These are phyloP conservation scores for Nakaseomyces bracarensis DNA, from an alignment of 1,139 yeast genomes.

Conservation along the genomic window DNA sequence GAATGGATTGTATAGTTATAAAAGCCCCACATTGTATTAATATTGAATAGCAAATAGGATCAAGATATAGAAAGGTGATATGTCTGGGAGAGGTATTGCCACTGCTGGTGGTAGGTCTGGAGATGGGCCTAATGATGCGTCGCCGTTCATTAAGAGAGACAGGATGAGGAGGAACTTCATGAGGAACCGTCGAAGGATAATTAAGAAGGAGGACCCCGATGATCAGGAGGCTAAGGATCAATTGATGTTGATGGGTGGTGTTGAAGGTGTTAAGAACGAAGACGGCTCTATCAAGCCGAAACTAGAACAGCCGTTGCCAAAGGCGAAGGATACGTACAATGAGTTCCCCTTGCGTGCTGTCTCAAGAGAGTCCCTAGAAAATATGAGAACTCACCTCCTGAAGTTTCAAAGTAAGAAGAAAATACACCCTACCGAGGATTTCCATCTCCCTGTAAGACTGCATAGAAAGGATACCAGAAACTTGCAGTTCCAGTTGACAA, in stretches of 20 bases:
- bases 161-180: slow-evolving; percentile 30
- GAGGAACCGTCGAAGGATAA: slow-evolving; percentile 21
- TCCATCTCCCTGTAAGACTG: slow-evolving; percentile 73
- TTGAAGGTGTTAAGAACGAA: slow-evolving; percentile 13
- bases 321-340: slow-evolving; percentile 26
- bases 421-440: slow-evolving; percentile 63
- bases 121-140: slow-evolving; percentile 20
- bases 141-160: slow-evolving; percentile 33
- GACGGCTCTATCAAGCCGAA: slow-evolving; percentile 16
- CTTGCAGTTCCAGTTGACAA: slow-evolving; percentile 73
- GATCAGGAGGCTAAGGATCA: slow-evolving; percentile 23
- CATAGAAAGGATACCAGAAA: slow-evolving; percentile 91
- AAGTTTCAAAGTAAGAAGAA: slow-evolving; percentile 67
- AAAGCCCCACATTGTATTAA: no score
- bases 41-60: no score
- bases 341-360: slow-evolving; percentile 55
- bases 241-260: slow-evolving; percentile 21
- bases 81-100: slow-evolving; percentile 8
- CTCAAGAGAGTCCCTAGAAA: slow-evolving; percentile 60
- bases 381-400: slow-evolving; percentile 70
- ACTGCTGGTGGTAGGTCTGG: slow-evolving; percentile 14
- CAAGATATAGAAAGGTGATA: not conserved
- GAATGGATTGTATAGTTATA: no score
- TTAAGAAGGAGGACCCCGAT: slow-evolving; percentile 33
- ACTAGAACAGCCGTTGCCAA: slow-evolving; percentile 7